Conservation (phyloP, 1,139 yeast genomes). For the Scheffersomyces segobiensis region DNA sequence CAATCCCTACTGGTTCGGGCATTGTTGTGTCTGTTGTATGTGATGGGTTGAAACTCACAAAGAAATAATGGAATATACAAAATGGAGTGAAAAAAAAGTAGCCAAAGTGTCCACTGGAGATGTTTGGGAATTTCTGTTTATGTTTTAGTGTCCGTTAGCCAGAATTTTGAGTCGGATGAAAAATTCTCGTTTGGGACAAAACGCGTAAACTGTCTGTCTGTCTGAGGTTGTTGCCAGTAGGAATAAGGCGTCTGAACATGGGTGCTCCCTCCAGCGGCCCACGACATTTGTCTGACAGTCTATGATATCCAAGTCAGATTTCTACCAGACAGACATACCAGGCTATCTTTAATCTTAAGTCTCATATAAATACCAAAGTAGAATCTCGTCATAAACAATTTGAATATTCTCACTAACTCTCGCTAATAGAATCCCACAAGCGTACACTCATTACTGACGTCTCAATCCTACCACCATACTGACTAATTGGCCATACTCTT, state of each 20-base stretch:
- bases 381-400: no score
- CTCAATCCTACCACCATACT: no score
- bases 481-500: no score
- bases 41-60: neutral
- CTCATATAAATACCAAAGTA: no score
- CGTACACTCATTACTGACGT: no score
- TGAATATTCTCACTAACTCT: no score
- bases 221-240: neutral
- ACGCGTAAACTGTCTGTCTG: neutral
- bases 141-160: neutral
- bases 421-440: no score
- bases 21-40: conserved; percentile 6
- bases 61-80: neutral
- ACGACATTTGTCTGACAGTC: neutral
- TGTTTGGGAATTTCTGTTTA: neutral
- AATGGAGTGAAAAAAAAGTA: neutral
- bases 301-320: neutral
- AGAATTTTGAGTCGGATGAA: conserved; percentile 1
- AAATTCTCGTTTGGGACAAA: conserved; percentile 1
- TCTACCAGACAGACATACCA: neutral
- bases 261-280: neutral
- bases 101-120: neutral
- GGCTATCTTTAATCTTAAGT: neutral
- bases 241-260: neutral
- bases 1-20: conserved; percentile 72